phyloP scores from a whole-genome alignment of 2,329 filamentous ascomycete genomes.

The Xylariaceae sp. region DNA sequence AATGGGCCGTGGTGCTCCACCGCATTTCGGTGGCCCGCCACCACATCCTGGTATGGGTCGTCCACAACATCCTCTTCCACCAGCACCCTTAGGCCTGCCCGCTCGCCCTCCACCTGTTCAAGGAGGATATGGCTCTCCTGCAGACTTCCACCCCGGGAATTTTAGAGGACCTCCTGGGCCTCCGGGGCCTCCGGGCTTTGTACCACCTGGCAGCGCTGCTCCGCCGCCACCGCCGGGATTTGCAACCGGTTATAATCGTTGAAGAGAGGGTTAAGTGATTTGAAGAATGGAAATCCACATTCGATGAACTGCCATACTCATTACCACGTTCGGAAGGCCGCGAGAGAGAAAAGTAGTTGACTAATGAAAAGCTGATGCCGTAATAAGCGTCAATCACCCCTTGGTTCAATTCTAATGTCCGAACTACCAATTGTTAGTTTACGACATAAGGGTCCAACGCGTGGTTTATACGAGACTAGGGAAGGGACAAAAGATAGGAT shows the following conservation, averaged over 20 bases:
- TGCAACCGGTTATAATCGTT: conserved; percentile 26
- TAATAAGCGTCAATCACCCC: too few species aligned
- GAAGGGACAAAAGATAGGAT: neutral
- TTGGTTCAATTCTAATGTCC: too few species aligned
- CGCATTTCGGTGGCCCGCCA: conserved; percentile 36
- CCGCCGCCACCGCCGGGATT: conserved; percentile 31
- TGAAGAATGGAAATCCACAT: neutral
- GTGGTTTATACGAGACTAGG: too few species aligned
- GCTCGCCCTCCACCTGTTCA: conserved; percentile 69
- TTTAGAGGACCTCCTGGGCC: conserved; percentile 39
- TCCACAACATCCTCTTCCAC: conserved; percentile 45
- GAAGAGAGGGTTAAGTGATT: conserved; percentile 7
- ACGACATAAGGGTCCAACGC: too few species aligned
- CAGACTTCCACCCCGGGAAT: conserved; percentile 47
- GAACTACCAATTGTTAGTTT: too few species aligned
- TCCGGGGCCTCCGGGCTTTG: conserved; percentile 45
- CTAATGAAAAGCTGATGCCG: too few species aligned
- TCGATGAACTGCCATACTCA: too few species aligned
- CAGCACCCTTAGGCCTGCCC: conserved; percentile 57
- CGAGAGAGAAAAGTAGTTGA: too few species aligned
- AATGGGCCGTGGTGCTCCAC: conserved; percentile 29
- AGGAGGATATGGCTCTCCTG: conserved; percentile 65
- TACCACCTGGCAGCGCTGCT: conserved; percentile 27
- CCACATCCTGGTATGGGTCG: conserved; percentile 26
- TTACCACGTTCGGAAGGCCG: too few species aligned